Evolutionary conservation across 306 rosid genomes (phyloP), one percentile per base, ranked within the genome.

Genomic region (Vigna angularis): DNA sequence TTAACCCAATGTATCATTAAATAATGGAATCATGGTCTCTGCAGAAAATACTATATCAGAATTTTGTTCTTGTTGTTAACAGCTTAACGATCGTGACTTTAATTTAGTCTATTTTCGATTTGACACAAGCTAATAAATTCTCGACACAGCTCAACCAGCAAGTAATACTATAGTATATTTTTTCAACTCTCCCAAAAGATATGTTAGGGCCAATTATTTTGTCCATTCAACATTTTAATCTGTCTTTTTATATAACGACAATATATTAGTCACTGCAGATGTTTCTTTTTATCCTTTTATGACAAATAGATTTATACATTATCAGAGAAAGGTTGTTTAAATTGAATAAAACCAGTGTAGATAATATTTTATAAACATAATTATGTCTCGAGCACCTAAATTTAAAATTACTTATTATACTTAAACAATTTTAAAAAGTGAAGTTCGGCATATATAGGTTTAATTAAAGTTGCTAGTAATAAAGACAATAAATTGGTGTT

Each of bases 1-100:
- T 9, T 20, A 20, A 20, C 22, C 22, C 22, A 20, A 6, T 18
- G 3, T 6, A n/a, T 44, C 44, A 73, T 73, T 66, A 73, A 55
- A 66, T 66, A 56, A 66, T 55, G 70, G 74, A 49, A 66, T 66
- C 71, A 66, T 66, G 70, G 68, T 47, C 53, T n/a, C 62, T 66
- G 24, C 3, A 73, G 3, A 50, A 50, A 74, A 74, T 68, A 38
- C 12, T 49, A 45, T 17, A 16, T 14, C 5, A 45, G 10, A 45
- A 45, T 45, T 10, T 2, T 45, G 50, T 40, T 50, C 32, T 63
- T 64, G 78, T 26, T 75, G 72, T 51, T 49, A 26, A 66, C 74
- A 40, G 26, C 75, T 56, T 22, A 53, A 20, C 49, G 80, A 81
- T 36, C 34, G 76, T 2, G 72, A 67, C 55, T 42, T 68, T 68